Conservation (phyloP, 495 filamentous ascomycete species). For the Penicillium paxilli region DNA sequence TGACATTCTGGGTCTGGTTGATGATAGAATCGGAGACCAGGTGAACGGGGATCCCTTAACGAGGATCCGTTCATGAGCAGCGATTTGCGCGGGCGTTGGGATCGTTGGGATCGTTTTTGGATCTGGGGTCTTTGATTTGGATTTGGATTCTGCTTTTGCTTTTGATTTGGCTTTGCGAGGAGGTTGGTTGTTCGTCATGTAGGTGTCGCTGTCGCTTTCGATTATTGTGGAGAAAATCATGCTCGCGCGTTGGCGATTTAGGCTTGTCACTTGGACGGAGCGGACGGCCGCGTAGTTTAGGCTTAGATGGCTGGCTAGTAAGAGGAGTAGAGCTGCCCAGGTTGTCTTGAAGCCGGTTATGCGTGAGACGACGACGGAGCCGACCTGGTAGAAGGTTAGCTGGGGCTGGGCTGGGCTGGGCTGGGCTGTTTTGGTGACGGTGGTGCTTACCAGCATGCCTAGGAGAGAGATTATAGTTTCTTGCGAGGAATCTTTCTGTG, state of each 20-base stretch:
- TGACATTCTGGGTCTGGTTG: neutral
- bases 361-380: constrained; percentile 75
- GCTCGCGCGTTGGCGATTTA: constrained; percentile 86
- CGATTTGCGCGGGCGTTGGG: constrained; percentile 63
- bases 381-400: constrained; percentile 54
- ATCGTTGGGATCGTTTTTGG: too few relatives aligned
- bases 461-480: constrained; percentile 91
- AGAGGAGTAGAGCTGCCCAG: constrained; percentile 69
- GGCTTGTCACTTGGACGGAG: constrained; percentile 77
- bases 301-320: constrained; percentile 72
- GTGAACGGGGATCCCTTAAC: constrained; percentile 51
- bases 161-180: too few relatives aligned
- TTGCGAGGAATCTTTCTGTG: constrained; percentile 87
- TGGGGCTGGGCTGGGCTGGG: too few relatives aligned
- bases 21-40: neutral
- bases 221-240: constrained; percentile 69
- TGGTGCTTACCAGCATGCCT: constrained; percentile 84
- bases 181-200: neutral
- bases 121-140: neutral
- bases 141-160: too few relatives aligned
- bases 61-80: constrained; percentile 71
- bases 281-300: constrained; percentile 86
- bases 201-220: constrained; percentile 41
- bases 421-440: too few relatives aligned
- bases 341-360: constrained; percentile 71